Base-by-base conservation (phyloP, 352 stramenopile species). In the Phytophthora sansomeana region DNA sequence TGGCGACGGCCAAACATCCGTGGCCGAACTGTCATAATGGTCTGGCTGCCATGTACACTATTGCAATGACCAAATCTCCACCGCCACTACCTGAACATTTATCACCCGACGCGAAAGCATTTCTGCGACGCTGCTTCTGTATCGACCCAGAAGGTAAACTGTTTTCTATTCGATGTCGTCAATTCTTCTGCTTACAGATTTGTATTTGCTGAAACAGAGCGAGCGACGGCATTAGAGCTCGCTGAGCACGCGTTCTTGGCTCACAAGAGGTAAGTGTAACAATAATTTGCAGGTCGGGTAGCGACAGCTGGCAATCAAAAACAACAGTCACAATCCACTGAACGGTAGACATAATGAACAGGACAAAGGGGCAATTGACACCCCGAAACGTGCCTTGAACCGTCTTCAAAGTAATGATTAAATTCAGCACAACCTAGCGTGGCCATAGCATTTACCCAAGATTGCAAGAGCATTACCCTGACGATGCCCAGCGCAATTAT, bases 1-100 rank as follows among this genome's bases (percentile, higher is more conserved):
- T 93, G 85, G 85, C 85, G 21, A 92, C 85, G n/a, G 83, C 74
- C 17, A 80, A 78, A 17, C 82, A 92, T 41, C 84, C 84, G 16
- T 92, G 84, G 84, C 84, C 84, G 14, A 42, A 74, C 1, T 83
- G 76, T 49, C 83, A 79, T 56, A 92, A 89, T 26, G 71, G 80
- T 1, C 43, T 92, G 28, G 79, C 82, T 14, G 84, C 78, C 16
- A 89, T 93, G 83, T 89, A 87, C 60, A 71, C 78, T 8, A 87
- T 93, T 38, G 83, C 83, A 8, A 91, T 84, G 38, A 65, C 82
- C 6, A 87, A 70, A 1, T 49, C 69, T 24, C 63, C 81, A 19
- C 86, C 86, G 4, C 80, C 82, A 29, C 59, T 91, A n/a, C 84
- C 86, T 0, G 57, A 77, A 5, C 36, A 81, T 21, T 60, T 92